A percentile compares a stretch with the other conserved stretches of the same genome.
Conservation (phyloP, 306 rosid species). For the Cucumis melo region DNA sequence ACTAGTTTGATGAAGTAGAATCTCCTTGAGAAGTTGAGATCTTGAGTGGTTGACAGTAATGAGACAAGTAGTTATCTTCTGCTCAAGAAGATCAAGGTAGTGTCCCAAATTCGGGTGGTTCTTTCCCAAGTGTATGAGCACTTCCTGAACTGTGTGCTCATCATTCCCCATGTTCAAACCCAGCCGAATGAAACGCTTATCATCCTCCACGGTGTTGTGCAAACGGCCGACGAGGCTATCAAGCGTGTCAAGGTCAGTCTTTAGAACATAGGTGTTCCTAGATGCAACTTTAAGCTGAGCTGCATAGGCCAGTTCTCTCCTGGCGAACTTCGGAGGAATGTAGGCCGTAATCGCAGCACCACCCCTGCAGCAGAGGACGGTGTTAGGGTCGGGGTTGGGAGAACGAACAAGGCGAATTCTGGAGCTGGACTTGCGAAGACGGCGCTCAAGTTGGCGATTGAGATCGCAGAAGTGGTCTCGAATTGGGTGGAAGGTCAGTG, state of each 20-base stretch:
- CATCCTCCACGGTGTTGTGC: slow-evolving; percentile 32
- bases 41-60: slow-evolving; percentile 45
- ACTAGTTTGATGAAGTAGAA: background rate
- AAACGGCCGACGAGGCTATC: slow-evolving; percentile 41
- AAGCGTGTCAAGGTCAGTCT: slow-evolving; percentile 35
- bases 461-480: slow-evolving; percentile 32
- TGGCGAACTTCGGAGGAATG: slow-evolving; percentile 11
- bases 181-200: slow-evolving; percentile 24
- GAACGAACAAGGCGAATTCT: slow-evolving; percentile 28
- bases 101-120: slow-evolving; percentile 19
- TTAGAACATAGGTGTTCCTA: slow-evolving; percentile 26
- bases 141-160: slow-evolving; percentile 42
- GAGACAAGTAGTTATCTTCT: slow-evolving; percentile 35
- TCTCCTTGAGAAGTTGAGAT: slow-evolving; percentile 27
- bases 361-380: slow-evolving; percentile 10
- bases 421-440: slow-evolving; percentile 32
- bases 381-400: slow-evolving; percentile 11
- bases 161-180: slow-evolving; percentile 44
- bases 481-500: slow-evolving; percentile 18
- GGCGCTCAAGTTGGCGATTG: slow-evolving; percentile 26
- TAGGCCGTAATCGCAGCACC: slow-evolving; percentile 14
- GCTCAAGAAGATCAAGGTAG: slow-evolving; percentile 39
- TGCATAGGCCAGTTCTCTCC: slow-evolving; percentile 17
- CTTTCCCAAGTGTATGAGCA: slow-evolving; percentile 40
- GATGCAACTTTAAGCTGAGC: slow-evolving; percentile 57